phyloP scores from a whole-genome alignment of 2,329 filamentous ascomycete species.

The Microcyclospora tardicrescens region DNA sequence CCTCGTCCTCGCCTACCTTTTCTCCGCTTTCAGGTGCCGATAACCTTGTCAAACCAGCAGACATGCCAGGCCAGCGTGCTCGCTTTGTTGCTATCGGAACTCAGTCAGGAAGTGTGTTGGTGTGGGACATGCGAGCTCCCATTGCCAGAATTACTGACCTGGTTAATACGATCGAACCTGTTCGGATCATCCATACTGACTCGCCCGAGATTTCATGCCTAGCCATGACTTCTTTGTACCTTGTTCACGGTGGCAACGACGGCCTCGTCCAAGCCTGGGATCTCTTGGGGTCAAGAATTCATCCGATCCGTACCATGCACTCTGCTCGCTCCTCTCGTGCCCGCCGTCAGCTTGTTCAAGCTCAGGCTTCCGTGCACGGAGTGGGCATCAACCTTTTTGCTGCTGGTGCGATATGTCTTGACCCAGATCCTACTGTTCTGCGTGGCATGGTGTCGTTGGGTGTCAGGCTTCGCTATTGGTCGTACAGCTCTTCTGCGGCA shows the following conservation, averaged over 20 bases:
- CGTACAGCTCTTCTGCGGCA: slow-evolving; percentile 69
- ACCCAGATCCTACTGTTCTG: slow-evolving; percentile 74
- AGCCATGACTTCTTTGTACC: slow-evolving; percentile 69
- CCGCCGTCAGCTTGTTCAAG: slow-evolving; percentile 58
- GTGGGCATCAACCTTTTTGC: slow-evolving; percentile 66
- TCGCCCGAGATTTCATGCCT: slow-evolving; percentile 77
- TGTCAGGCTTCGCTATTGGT: slow-evolving; percentile 81
- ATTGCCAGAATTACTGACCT: slow-evolving; percentile 41
- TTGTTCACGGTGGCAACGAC: slow-evolving; percentile 89
- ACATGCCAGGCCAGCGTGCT: slow-evolving; percentile 74
- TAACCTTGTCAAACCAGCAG: slow-evolving; percentile 34
- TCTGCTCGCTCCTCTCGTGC: slow-evolving; percentile 71
- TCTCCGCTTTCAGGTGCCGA: slow-evolving; percentile 38
- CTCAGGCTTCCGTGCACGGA: slow-evolving; percentile 52
- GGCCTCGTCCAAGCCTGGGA: slow-evolving; percentile 96
- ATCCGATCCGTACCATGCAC: slow-evolving; percentile 75
- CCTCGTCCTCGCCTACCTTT: slow-evolving; percentile 40
- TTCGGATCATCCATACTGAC: slow-evolving; percentile 78
- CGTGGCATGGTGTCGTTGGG: slow-evolving; percentile 81
- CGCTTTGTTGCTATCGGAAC: slow-evolving; percentile 75
- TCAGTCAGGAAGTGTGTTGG: slow-evolving; percentile 56
- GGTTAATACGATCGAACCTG: slow-evolving; percentile 49
- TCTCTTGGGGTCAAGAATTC: slow-evolving; percentile 65
- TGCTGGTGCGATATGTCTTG: slow-evolving; percentile 70
- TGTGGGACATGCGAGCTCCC: slow-evolving; percentile 73